phyloP scores from a whole-genome alignment of 768 basidiomycete species.

The Naganishia kalamii region DNA sequence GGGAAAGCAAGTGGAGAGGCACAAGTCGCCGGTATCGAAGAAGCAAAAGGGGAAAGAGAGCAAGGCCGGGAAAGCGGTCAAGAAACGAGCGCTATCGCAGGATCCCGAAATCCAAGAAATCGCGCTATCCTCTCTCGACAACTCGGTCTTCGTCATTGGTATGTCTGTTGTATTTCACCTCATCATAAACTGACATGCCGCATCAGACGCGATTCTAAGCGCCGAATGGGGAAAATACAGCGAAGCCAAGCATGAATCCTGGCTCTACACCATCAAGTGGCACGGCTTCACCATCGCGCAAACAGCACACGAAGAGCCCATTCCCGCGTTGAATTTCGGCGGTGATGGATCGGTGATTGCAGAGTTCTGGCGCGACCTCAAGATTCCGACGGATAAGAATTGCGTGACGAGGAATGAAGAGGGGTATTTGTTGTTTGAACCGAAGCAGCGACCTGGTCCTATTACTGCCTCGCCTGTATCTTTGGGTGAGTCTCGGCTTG shows the following conservation, averaged over 20 bases:
- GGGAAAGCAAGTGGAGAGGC: conserved; percentile 28
- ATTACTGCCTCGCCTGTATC: neutral
- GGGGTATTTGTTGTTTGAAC: neutral
- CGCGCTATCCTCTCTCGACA: neutral
- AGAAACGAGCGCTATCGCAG: neutral
- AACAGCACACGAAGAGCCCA: conserved; percentile 3
- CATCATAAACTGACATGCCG: neutral
- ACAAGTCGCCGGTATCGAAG: neutral
- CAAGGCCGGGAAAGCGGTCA: neutral
- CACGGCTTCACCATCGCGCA: conserved; percentile 8
- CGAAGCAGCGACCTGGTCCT: neutral
- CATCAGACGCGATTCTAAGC: neutral
- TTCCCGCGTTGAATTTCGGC: neutral
- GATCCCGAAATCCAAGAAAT: neutral
- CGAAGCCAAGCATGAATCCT: neutral
- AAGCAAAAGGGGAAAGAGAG: conserved; percentile 1
- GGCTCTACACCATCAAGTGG: conserved; percentile 14
- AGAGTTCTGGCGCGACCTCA: neutral
- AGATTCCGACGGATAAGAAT: too few relatives aligned
- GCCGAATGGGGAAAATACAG: neutral
- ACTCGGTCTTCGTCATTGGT: neutral
- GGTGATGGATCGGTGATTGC: neutral
- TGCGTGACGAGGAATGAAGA: neutral
- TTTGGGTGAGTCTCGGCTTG: neutral
- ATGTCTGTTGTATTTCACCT: neutral